phyloP scores from a whole-genome alignment of 768 basidiomycete species.

The Leucosporidium yakuticum region DNA sequence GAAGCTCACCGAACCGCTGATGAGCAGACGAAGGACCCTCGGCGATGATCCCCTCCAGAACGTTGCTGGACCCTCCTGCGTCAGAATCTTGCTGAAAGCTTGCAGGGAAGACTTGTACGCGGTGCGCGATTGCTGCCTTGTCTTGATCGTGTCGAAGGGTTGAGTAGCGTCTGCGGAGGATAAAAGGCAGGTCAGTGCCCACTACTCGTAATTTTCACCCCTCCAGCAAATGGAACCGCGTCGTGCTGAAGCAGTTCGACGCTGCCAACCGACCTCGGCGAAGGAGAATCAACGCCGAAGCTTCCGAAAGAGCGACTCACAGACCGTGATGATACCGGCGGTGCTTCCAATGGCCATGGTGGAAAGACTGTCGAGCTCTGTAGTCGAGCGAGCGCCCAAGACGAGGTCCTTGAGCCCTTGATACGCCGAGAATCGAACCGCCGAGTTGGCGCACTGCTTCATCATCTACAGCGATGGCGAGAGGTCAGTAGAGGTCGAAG shows the following conservation, averaged over 20 bases:
- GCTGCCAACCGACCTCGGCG: too few relatives aligned
- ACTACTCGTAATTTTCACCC: neutral
- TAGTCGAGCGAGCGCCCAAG: neutral
- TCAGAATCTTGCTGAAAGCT: neutral
- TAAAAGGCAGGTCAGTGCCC: neutral
- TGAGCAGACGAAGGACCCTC: constrained; percentile 10
- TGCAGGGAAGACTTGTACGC: neutral
- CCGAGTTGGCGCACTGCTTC: constrained; percentile 7
- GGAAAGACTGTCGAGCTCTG: too few relatives aligned
- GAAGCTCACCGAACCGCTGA: constrained; percentile 16
- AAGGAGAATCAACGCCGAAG: too few relatives aligned
- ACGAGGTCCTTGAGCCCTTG: neutral
- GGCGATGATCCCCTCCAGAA: constrained; percentile 24
- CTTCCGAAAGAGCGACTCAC: neutral
- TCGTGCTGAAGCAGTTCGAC: neutral
- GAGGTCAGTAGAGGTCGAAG: too few relatives aligned
- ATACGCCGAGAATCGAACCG: neutral
- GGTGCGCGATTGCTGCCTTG: neutral
- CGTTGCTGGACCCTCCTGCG: constrained; percentile 8
- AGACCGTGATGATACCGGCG: constrained; percentile 2
- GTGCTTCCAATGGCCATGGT: neutral
- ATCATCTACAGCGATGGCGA: neutral
- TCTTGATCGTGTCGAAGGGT: neutral
- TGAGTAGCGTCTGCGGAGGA: neutral
- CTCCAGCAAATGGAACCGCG: too few relatives aligned